Evolutionary conservation across 176 grass and related monocot genomes (phyloP).

Genomic region (Rhynchospora breviuscula): DNA sequence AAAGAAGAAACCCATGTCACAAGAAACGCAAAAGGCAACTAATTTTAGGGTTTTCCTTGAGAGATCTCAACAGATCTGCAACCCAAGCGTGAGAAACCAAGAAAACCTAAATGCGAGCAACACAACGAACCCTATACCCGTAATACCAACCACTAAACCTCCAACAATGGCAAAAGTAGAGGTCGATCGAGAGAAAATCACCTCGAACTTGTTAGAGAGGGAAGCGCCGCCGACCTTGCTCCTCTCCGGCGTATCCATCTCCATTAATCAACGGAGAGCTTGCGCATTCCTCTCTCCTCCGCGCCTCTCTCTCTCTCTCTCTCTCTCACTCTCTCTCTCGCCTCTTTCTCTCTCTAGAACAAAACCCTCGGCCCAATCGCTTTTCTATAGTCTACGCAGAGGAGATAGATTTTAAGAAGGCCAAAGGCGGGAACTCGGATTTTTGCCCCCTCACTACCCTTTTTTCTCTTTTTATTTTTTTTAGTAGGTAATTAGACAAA

Average conservation of each 20-base stretch:
- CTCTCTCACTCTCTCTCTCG: not conserved
- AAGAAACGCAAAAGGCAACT: not conserved
- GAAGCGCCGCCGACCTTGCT: constrained; percentile 24
- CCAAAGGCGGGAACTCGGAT: constrained; percentile 41
- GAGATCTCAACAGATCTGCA: constrained; percentile 10
- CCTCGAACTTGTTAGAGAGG: constrained; percentile 34
- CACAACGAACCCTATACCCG: not conserved
- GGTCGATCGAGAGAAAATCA: not conserved
- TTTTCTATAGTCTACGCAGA: constrained; percentile 11
- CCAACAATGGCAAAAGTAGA: not conserved
- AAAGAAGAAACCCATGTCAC: not conserved
- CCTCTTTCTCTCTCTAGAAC: not conserved
- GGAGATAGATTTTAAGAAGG: constrained; percentile 33
- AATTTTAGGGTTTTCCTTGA: not conserved
- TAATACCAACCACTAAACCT: not conserved
- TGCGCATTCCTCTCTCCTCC: not conserved
- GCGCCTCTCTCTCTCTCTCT: constrained; percentile 19
- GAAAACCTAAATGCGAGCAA: not conserved
- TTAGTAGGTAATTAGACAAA: not conserved
- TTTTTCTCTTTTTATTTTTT: not conserved
- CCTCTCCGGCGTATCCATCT: constrained; percentile 81
- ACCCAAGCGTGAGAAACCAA: not conserved
- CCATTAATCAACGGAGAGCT: constrained; percentile 12
- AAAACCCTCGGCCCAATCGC: constrained; percentile 21
- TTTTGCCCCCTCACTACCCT: not conserved